Conservation (phyloP, 2,329 filamentous ascomycete species). For the Xylariaceae sp. region DNA sequence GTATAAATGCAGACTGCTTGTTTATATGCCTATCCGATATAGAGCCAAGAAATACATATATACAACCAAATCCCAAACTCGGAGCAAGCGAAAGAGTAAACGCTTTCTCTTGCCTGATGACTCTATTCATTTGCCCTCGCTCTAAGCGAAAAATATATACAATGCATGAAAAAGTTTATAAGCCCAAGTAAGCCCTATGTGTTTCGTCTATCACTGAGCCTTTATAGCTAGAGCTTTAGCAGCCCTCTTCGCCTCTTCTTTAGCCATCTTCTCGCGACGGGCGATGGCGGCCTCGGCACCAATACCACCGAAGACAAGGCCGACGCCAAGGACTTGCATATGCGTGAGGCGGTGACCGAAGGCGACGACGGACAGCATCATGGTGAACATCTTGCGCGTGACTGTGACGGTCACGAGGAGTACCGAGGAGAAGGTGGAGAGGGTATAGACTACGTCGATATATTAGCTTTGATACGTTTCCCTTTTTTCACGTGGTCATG, state of each 20-base stretch:
- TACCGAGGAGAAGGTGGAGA: conserved; percentile 89
- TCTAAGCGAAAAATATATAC: background rate
- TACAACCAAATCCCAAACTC: too few relatives aligned
- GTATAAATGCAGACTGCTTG: too few relatives aligned
- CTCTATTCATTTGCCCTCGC: too few relatives aligned
- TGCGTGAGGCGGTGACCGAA: conserved; percentile 85
- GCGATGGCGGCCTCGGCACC: conserved; percentile 87
- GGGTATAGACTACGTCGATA: conserved; percentile 74
- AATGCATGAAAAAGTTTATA: too few relatives aligned
- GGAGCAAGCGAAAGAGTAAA: too few relatives aligned
- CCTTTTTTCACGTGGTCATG: conserved; percentile 33
- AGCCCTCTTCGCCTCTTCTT: conserved; percentile 68
- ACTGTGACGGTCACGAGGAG: conserved; percentile 96
- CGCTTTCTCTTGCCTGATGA: too few relatives aligned
- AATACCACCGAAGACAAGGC: conserved; percentile 92
- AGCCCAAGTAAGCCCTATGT: too few relatives aligned
- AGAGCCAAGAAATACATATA: too few relatives aligned
- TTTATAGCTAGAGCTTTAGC: conserved; percentile 46
- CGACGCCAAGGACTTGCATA: conserved; percentile 96
- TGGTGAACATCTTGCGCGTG: conserved; percentile 98
- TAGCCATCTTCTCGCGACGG: conserved; percentile 81
- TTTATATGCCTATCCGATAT: too few relatives aligned
- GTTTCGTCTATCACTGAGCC: conserved; percentile 21
- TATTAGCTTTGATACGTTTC: background rate
- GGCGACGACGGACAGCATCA: conserved; percentile 94